A percentile compares a stretch with the other conserved stretches of the same genome.
Evolutionary conservation across 2,329 filamentous ascomycete species (phyloP).

Genomic region (Grosmannia clavigera): DNA sequence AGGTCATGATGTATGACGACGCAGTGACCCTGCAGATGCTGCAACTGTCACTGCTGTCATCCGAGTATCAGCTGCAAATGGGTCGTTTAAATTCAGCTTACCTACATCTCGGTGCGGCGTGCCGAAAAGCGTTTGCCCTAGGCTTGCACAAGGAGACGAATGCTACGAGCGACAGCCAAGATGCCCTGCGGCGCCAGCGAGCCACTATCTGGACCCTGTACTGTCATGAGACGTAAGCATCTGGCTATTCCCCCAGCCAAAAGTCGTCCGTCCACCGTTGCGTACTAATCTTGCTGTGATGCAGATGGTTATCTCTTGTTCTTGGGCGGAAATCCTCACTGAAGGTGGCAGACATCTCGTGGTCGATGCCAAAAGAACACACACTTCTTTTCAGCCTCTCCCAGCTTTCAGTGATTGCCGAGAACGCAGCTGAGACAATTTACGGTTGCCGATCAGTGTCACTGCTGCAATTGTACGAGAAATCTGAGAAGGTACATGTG

Average conservation of each 20-base stretch:
- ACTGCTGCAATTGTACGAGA: background rate
- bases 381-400: background rate
- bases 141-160: background rate
- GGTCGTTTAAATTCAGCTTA: background rate
- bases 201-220: background rate
- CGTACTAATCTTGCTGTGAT: background rate
- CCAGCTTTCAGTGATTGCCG: background rate
- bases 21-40: background rate
- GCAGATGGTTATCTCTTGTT: background rate
- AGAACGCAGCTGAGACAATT: background rate
- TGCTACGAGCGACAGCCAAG: background rate
- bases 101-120: background rate
- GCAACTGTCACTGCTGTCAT: background rate
- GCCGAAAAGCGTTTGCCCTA: background rate
- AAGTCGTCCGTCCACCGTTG: background rate
- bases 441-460: background rate
- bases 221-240: background rate
- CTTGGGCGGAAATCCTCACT: background rate
- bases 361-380: background rate
- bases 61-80: background rate
- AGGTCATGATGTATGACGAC: background rate
- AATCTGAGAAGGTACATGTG: background rate
- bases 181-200: background rate
- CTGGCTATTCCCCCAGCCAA: background rate
- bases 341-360: background rate